phyloP scores from a whole-genome alignment of 1,284 basidiomycete species.

The Cutaneotrichosporon sp. region DNA sequence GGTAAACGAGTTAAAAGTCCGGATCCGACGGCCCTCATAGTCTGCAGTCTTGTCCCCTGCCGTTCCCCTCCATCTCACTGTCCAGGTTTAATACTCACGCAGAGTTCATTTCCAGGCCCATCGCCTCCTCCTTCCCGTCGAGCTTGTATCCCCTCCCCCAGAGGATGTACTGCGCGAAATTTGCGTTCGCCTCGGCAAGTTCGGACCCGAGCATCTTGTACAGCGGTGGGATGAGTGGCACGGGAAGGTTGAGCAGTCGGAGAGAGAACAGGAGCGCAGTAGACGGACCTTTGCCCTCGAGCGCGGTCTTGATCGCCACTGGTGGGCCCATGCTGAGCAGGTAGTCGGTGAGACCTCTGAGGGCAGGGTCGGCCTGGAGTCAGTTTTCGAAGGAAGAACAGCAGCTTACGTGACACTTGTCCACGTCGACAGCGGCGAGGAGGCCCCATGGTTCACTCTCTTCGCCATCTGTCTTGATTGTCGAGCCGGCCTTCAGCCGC shows the following conservation, averaged over 20 bases:
- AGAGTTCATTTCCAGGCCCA: constrained; percentile 39
- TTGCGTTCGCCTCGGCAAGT: constrained; percentile 57
- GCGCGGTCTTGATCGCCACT: constrained; percentile 37
- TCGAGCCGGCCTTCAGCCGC: constrained; percentile 58
- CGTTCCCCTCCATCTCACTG: too few relatives aligned
- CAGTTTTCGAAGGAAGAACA: neutral
- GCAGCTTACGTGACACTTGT: constrained; percentile 61
- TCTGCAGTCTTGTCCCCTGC: too few relatives aligned
- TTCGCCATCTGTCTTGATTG: constrained; percentile 83
- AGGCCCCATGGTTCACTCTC: constrained; percentile 84
- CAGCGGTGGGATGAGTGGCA: constrained; percentile 82
- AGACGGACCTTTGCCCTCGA: constrained; percentile 24
- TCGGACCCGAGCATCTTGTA: constrained; percentile 80
- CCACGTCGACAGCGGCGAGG: constrained; percentile 74
- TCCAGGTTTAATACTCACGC: too few relatives aligned
- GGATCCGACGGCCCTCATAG: too few relatives aligned
- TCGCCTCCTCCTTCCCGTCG: constrained; percentile 40
- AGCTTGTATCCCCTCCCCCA: constrained; percentile 47
- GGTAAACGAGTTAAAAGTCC: too few relatives aligned
- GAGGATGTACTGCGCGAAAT: constrained; percentile 43
- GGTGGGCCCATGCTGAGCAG: constrained; percentile 53
- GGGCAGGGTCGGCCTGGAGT: constrained; percentile 60
- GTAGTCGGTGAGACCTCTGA: constrained; percentile 68
- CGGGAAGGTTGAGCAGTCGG: constrained; percentile 85
- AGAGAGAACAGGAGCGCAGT: constrained; percentile 75